phyloP scores from a whole-genome alignment of 805 yeast genomes.

The Sugiyamaella chiloensis region DNA sequence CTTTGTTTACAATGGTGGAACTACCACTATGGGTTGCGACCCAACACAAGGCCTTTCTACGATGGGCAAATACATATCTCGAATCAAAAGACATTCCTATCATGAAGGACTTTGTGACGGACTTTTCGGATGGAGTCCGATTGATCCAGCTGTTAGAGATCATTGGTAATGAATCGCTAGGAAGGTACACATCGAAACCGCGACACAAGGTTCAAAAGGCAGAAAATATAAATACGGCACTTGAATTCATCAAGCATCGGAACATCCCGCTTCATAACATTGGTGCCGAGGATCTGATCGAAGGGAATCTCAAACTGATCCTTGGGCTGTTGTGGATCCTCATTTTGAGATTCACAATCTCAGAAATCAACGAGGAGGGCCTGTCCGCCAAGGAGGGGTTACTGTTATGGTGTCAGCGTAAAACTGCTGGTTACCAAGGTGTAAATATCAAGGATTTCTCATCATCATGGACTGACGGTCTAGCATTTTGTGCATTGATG shows the following conservation, averaged over 20 bases:
- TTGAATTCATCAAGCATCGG: constrained; percentile 35
- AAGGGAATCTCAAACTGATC: constrained; percentile 89
- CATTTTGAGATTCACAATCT: constrained; percentile 38
- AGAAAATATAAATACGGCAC: constrained; percentile 38
- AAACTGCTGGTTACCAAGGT: constrained; percentile 37
- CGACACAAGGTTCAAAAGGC: constrained; percentile 37
- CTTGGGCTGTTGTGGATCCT: constrained; percentile 81
- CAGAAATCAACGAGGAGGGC: constrained; percentile 39
- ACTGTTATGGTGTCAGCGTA: constrained; percentile 53
- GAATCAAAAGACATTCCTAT: constrained; percentile 28
- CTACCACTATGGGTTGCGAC: constrained; percentile 41
- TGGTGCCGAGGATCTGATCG: constrained; percentile 81
- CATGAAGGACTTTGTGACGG: constrained; percentile 28
- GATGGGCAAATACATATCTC: constrained; percentile 39
- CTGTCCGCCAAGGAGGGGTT: constrained; percentile 42
- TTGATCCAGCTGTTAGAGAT: constrained; percentile 37
- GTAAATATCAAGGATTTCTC: constrained; percentile 49
- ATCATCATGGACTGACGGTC: constrained; percentile 52
- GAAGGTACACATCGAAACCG: constrained; percentile 33
- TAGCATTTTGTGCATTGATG: constrained; percentile 48
- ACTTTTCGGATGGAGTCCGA: constrained; percentile 35
- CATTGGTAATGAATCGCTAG: constrained; percentile 36
- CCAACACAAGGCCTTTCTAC: constrained; percentile 38
- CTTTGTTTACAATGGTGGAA: not conserved
- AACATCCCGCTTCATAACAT: constrained; percentile 37